Conservation (phyloP, 129 eudicot genomes). For the Solidago caesia region DNA sequence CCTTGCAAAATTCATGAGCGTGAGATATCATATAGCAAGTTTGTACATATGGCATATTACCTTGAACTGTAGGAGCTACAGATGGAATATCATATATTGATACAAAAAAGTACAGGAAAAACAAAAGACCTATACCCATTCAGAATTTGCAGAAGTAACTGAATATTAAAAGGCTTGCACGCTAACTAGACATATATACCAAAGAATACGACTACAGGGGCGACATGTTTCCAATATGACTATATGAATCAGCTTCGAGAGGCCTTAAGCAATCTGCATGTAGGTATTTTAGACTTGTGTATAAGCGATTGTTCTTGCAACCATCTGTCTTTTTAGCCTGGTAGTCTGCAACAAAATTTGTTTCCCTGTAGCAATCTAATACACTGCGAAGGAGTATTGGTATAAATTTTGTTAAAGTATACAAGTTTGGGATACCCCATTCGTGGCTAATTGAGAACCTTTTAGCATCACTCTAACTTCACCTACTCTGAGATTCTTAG, state of each 20-base stretch:
- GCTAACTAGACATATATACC: not conserved
- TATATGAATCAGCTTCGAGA: not conserved
- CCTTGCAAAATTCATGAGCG: not conserved
- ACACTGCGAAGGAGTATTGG: not conserved
- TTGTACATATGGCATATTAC: constrained; percentile 1
- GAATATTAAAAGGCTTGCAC: not conserved
- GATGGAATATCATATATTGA: constrained; percentile 1
- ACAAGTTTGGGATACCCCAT: too few relatives aligned
- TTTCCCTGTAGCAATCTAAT: not conserved
- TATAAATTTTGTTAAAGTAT: too few relatives aligned
- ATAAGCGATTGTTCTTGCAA: too few relatives aligned
- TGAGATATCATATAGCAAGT: constrained; percentile 6
- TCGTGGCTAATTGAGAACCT: too few relatives aligned
- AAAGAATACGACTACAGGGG: constrained; percentile 12
- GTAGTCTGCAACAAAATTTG: not conserved
- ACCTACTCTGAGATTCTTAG: too few relatives aligned
- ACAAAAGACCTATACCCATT: not conserved
- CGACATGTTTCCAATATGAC: not conserved
- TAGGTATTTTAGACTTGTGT: not conserved
- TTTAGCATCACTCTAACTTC: too few relatives aligned
- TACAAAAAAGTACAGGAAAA: not conserved
- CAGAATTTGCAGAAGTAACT: not conserved
- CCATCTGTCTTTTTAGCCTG: too few relatives aligned
- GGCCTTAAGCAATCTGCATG: not conserved
- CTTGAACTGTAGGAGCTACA: not conserved